Evolutionary conservation across 179 eudicot genomes (phyloP).

Genomic region (Spergularia azorica): DNA sequence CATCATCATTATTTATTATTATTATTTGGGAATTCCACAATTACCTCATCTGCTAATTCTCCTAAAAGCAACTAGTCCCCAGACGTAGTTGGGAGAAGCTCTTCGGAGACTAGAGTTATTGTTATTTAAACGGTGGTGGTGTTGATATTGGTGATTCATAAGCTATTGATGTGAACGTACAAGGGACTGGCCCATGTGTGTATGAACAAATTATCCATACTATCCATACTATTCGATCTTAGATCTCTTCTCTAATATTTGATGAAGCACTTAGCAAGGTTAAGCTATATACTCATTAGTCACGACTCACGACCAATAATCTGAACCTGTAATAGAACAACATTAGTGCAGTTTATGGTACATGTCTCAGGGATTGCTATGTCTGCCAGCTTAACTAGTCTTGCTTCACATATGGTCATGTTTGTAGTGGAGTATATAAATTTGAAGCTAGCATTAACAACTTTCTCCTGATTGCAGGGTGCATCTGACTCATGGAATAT

Average conservation of each 20-base stretch:
- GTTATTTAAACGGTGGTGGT: too few relatives aligned
- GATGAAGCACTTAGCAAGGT: neutral
- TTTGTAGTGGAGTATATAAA: neutral
- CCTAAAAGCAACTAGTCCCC: too few relatives aligned
- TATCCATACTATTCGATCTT: neutral
- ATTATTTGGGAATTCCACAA: too few relatives aligned
- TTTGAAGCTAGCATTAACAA: conserved; percentile 14
- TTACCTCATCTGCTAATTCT: too few relatives aligned
- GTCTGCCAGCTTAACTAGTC: neutral
- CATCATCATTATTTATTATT: too few relatives aligned
- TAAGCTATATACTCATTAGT: neutral
- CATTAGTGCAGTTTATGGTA: neutral
- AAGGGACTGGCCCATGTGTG: neutral
- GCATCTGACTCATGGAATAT: conserved; percentile 81
- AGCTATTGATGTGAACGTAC: too few relatives aligned
- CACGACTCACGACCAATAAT: neutral
- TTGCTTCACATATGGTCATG: neutral
- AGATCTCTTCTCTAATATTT: neutral
- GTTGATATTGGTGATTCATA: too few relatives aligned
- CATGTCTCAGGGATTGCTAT: neutral
- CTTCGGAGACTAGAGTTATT: too few relatives aligned
- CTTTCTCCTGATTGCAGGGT: conserved; percentile 55
- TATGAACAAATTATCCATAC: neutral
- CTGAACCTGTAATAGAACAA: neutral
- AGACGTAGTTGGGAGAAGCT: too few relatives aligned